These are phyloP conservation scores for Apophysomyces variabilis DNA, from an alignment of 371 early-diverging fungal genomes.

Conservation along the genomic window DNA sequence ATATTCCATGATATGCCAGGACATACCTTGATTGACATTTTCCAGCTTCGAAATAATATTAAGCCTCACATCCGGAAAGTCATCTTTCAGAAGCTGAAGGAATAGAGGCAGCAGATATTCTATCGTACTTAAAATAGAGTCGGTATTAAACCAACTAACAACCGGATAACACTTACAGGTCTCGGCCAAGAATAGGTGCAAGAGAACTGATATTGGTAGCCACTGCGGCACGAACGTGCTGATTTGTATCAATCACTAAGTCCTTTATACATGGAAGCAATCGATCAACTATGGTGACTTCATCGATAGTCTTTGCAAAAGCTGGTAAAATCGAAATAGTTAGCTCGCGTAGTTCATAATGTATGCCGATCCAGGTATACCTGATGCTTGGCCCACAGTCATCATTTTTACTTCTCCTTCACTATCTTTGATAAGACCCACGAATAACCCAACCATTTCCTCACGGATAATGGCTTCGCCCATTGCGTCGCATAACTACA, in stretches of 20 bases:
- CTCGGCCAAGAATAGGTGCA: constrained; percentile 93
- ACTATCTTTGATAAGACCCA: constrained; percentile 88
- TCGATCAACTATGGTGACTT: constrained; percentile 76
- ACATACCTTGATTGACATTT: constrained; percentile 81
- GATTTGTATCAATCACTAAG: constrained; percentile 92
- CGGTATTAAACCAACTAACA: not conserved
- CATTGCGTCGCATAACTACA: constrained; percentile 41
- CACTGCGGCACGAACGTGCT: constrained; percentile 95
- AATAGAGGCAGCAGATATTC: constrained; percentile 95
- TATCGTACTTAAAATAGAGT: constrained; percentile 66
- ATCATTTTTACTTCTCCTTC: constrained; percentile 98
- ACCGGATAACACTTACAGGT: constrained; percentile 58
- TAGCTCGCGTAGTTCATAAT: not conserved
- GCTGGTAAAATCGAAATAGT: constrained; percentile 20
- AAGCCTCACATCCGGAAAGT: constrained; percentile 94
- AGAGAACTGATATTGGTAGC: constrained; percentile 95
- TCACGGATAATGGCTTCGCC: constrained; percentile 42
- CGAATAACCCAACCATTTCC: constrained; percentile 46
- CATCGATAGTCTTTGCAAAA: constrained; percentile 81
- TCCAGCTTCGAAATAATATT: constrained; percentile 98
- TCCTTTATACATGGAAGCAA: constrained; percentile 92
- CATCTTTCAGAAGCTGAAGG: constrained; percentile 95
- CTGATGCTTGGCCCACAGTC: constrained; percentile 83
- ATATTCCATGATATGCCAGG: not conserved
- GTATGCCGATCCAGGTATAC: constrained; percentile 41